Conservation (phyloP, 176 grass and related monocot genomes). For the Lolium multiflorum region DNA sequence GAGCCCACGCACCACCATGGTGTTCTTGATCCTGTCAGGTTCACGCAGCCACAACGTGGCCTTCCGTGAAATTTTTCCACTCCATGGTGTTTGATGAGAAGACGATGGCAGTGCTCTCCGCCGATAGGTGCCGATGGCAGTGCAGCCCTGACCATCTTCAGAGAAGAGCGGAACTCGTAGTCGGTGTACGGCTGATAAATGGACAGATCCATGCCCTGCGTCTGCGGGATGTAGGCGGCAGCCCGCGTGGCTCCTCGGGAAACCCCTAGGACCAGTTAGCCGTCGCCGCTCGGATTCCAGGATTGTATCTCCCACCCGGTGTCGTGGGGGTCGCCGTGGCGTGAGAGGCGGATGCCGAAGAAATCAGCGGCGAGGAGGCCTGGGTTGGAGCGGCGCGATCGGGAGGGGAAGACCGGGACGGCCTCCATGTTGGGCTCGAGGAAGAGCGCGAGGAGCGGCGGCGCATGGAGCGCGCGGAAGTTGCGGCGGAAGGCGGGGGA, state of each 20-base stretch:
- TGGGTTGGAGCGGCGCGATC: background rate
- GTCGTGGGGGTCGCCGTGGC: background rate
- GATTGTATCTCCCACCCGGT: background rate
- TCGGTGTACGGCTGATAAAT: background rate
- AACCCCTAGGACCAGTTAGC: background rate
- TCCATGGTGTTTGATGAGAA: background rate
- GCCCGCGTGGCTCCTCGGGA: no score
- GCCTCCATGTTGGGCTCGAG: background rate
- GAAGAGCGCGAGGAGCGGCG: background rate
- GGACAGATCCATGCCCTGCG: background rate
- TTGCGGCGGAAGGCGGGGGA: background rate
- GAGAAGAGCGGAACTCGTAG: background rate
- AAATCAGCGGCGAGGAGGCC: background rate
- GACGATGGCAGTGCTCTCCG: background rate
- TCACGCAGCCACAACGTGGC: background rate
- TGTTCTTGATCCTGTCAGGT: background rate
- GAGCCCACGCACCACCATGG: background rate
- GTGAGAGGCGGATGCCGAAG: background rate
- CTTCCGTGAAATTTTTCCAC: background rate
- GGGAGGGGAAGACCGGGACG: background rate
- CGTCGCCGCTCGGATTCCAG: background rate
- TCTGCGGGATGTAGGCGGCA: background rate
- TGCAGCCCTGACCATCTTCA: background rate
- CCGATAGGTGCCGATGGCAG: no score
- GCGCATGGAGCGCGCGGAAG: background rate